phyloP scores from a whole-genome alignment of 129 eudicot species.

The Oenanthe sinensis region DNA sequence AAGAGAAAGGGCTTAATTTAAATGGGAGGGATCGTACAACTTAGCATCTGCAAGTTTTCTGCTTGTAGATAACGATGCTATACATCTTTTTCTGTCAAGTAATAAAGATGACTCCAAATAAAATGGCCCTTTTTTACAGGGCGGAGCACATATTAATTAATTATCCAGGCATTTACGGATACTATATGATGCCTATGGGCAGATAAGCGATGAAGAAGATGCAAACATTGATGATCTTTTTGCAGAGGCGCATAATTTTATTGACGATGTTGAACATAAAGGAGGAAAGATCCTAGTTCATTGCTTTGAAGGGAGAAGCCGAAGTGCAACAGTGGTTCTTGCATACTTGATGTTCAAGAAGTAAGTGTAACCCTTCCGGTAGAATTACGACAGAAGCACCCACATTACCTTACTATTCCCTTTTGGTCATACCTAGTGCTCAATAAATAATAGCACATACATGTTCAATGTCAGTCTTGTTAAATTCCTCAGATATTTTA shows the following conservation, averaged over 20 bases:
- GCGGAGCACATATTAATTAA: not conserved
- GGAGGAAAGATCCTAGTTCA: slow-evolving; percentile 94
- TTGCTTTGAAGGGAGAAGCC: slow-evolving; percentile 97
- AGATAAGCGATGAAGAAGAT: slow-evolving; percentile 83
- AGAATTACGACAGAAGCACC: not conserved
- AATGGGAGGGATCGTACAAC: not conserved
- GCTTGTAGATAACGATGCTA: not conserved
- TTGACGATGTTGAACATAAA: slow-evolving; percentile 58
- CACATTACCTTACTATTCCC: not conserved
- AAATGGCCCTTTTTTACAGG: not conserved
- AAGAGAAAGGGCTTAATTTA: not conserved
- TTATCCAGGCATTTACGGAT: not conserved
- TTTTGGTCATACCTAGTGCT: not conserved
- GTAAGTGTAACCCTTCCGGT: slow-evolving; percentile 30
- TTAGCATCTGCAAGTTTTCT: not conserved
- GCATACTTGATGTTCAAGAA: slow-evolving; percentile 84
- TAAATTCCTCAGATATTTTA: not conserved
- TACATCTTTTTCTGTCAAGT: not conserved
- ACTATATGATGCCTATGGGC: slow-evolving; percentile 12
- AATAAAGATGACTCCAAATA: too few relatives aligned
- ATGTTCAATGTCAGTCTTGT: not conserved
- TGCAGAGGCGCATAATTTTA: slow-evolving; percentile 69
- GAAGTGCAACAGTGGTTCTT: slow-evolving; percentile 89
- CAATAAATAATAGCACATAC: too few relatives aligned
- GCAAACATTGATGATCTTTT: slow-evolving; percentile 63